These are phyloP conservation scores for Nemania sp. DNA, from an alignment of 2,329 filamentous ascomycete species.

Conservation along the genomic window DNA sequence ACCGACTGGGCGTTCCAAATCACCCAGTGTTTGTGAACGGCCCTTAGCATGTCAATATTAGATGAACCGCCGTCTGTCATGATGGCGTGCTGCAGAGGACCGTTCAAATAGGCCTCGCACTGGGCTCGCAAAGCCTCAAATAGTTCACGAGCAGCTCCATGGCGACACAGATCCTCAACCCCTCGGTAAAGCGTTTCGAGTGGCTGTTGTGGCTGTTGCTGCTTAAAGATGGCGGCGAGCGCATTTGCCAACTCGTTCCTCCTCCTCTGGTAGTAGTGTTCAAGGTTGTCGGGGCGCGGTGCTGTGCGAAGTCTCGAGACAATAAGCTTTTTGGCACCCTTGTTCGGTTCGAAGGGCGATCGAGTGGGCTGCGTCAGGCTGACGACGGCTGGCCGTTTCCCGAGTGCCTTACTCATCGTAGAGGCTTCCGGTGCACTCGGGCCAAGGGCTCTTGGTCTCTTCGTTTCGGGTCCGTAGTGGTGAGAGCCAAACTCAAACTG, in stretches of 20 bases:
- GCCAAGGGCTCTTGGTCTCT: conserved; percentile 42
- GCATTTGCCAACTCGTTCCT: conserved; percentile 81
- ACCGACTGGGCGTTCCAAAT: conserved; percentile 84
- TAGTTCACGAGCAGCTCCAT: conserved; percentile 76
- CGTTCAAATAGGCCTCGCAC: conserved; percentile 76
- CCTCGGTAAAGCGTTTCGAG: conserved; percentile 90
- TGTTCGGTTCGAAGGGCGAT: conserved; percentile 74
- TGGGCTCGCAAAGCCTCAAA: conserved; percentile 73
- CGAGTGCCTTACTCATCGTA: conserved; percentile 41
- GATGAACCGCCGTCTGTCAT: conserved; percentile 63
- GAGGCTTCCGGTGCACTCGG: conserved; percentile 15
- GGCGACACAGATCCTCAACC: conserved; percentile 90
- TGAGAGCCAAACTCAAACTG: conserved; percentile 20
- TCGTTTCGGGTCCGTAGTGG: conserved; percentile 34
- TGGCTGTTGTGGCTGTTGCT: conserved; percentile 73
- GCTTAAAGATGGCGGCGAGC: conserved; percentile 77
- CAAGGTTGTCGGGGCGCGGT: conserved; percentile 70
- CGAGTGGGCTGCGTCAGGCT: conserved; percentile 59
- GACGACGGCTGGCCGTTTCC: conserved; percentile 51
- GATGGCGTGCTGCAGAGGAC: conserved; percentile 67
- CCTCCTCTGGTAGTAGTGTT: conserved; percentile 81
- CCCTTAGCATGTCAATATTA: conserved; percentile 73
- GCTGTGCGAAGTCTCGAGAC: conserved; percentile 87
- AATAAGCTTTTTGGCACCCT: conserved; percentile 85
- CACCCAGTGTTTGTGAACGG: conserved; percentile 72